Percentiles rank a stretch among this genome's conserved stretches.
Evolutionary conservation across 306 rosid species (phyloP).

Genomic region (Gillenia trifoliata): DNA sequence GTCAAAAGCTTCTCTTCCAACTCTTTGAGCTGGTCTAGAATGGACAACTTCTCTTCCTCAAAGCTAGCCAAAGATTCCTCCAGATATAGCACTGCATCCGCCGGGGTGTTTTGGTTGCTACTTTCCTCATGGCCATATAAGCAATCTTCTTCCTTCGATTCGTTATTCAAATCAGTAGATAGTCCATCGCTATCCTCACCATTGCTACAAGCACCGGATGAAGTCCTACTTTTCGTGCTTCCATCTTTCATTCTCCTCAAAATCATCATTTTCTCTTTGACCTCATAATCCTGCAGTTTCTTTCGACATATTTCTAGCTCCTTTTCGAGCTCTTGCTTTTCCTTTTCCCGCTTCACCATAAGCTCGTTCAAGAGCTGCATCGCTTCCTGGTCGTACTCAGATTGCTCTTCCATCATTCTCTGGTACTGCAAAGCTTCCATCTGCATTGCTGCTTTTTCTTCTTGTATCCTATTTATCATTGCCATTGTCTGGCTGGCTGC

Average conservation of each 20-base stretch:
- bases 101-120: conserved; percentile 70
- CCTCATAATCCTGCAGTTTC: conserved; percentile 72
- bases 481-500: conserved; percentile 98
- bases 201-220: conserved; percentile 71
- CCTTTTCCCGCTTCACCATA: conserved; percentile 80
- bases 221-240: conserved; percentile 62
- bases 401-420: conserved; percentile 98
- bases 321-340: conserved; percentile 80
- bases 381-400: conserved; percentile 95
- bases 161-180: conserved; percentile 63
- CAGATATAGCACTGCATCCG: conserved; percentile 61
- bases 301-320: conserved; percentile 66
- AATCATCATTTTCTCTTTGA: conserved; percentile 52
- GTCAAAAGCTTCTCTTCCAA: conserved; percentile 82
- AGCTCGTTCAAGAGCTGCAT: conserved; percentile 89
- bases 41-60: conserved; percentile 87
- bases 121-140: conserved; percentile 44
- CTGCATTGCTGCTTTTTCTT: conserved; percentile 97
- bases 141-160: conserved; percentile 62
- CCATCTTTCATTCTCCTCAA: conserved; percentile 46
- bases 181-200: conserved; percentile 79
- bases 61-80: conserved; percentile 73
- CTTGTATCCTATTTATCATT: conserved; percentile 96
- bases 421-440: conserved; percentile 99
- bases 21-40: conserved; percentile 72